phyloP scores from a whole-genome alignment of 1,139 yeast genomes.

The Nematodospora anomalae region DNA sequence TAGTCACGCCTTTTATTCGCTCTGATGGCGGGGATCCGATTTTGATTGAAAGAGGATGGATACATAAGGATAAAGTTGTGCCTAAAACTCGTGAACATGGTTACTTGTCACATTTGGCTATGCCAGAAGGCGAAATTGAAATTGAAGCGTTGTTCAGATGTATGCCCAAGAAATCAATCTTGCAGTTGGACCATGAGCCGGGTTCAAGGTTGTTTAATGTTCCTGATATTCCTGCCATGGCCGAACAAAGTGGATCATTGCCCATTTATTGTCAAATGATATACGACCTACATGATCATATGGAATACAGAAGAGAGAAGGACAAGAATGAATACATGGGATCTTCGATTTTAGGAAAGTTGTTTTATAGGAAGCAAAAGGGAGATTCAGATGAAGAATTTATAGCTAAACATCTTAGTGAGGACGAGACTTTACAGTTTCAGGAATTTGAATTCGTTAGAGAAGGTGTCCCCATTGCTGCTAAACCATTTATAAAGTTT shows the following conservation, averaged over 20 bases:
- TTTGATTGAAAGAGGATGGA: constrained; percentile 92
- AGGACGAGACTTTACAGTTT: constrained; percentile 38
- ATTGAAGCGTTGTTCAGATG: constrained; percentile 71
- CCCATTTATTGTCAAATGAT: constrained; percentile 81
- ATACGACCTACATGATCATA: constrained; percentile 62
- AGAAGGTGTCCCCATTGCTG: constrained; percentile 91
- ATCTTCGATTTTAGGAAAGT: constrained; percentile 16
- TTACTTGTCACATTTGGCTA: constrained; percentile 59
- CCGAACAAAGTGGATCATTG: constrained; percentile 60
- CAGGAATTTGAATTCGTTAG: constrained; percentile 55
- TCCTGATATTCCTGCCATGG: constrained; percentile 82
- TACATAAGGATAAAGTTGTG: constrained; percentile 66
- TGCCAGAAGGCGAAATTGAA: constrained; percentile 74
- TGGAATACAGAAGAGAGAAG: constrained; percentile 40
- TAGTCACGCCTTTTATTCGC: constrained; percentile 81
- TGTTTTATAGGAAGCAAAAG: constrained; percentile 5
- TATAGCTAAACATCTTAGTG: constrained; percentile 19
- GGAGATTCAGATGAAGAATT: constrained; percentile 19
- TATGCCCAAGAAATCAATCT: constrained; percentile 66
- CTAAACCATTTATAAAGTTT: constrained; percentile 72
- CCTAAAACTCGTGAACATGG: constrained; percentile 56
- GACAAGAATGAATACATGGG: constrained; percentile 6
- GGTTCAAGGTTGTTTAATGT: constrained; percentile 64
- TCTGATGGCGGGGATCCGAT: constrained; percentile 70
- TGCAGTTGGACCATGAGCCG: constrained; percentile 75